Evolutionary conservation across 2,329 filamentous ascomycete genomes (phyloP), one percentile per base, ranked within the genome.

Genomic region (Penicillium freii): DNA sequence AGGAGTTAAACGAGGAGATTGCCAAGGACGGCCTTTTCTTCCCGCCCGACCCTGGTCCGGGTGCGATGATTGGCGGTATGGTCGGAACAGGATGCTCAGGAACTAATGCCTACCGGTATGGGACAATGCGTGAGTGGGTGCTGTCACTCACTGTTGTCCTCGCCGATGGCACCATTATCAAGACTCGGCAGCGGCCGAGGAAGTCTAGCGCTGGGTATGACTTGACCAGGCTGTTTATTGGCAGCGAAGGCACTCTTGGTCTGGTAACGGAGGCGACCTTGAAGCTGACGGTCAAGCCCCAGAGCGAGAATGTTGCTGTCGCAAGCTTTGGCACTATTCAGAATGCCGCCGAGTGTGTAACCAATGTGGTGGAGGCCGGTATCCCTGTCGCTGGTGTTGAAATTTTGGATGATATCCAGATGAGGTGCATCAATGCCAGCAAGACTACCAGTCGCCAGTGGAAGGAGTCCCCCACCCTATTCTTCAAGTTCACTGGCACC

Each of bases 71-170:
- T 66, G 92, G 92, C 56, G 92, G 92, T 54, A 81, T 81, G 79
- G 76, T 81, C 11, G 78, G 78, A 10, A 81, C 79, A 10, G 78
- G 78, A 45, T 81, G 79, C 61, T 80, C 78, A 5, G 92, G 92
- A 58, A 96, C 92, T 15, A 96, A 96, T 72, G 88, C 92, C 17
- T 96, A 95, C 78, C 84, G 92, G 57, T 96, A 96, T 73, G 92
- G 92, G 61, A 96, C 92, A 2, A 96, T 96, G 91, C 87, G 90
- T 61, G 92, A 96, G 71, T 96, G 92, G 92, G 92, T 96, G 13
- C 78, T 96, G 23, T 89, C 85, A 53, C 77, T 96, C 64, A 96
- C 92, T 0, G 90, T 96, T 4, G 92, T 96, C 11, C 82, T 96
- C 67, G 92, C 92, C 19, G 92, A 96, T 73, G 92, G 92, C 49